A percentile compares a stretch with the other conserved stretches of the same genome.
Conservation (phyloP, 2,329 filamentous ascomycete species). For the Ceratocystis variospora region DNA sequence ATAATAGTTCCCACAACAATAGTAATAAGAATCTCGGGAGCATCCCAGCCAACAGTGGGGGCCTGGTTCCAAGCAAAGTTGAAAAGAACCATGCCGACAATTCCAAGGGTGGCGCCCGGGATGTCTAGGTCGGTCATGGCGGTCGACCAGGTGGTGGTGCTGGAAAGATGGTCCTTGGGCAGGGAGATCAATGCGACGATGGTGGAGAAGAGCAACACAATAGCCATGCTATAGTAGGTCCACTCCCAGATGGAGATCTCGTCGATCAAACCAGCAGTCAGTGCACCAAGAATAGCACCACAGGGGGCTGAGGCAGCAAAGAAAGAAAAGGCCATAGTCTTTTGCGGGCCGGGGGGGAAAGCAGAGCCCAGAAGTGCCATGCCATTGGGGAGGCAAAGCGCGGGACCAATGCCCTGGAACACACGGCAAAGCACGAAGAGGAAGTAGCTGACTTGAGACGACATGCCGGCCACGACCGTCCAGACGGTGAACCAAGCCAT, state of each 20-base stretch:
- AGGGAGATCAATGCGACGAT: constrained; percentile 27
- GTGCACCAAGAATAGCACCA: constrained; percentile 32
- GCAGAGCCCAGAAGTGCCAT: constrained; percentile 46
- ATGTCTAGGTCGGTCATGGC: constrained; percentile 27
- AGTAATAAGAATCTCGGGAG: constrained; percentile 41
- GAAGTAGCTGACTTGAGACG: constrained; percentile 34
- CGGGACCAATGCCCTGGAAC: constrained; percentile 48
- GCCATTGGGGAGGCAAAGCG: constrained; percentile 49
- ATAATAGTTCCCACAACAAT: constrained; percentile 45
- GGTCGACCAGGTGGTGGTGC: background rate
- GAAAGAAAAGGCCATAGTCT: constrained; percentile 45
- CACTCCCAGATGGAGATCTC: constrained; percentile 35
- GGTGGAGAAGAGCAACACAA: constrained; percentile 25
- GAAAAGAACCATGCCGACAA: constrained; percentile 44
- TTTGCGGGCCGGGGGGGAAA: constrained; percentile 42
- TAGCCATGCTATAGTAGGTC: constrained; percentile 32
- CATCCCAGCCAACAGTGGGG: constrained; percentile 43
- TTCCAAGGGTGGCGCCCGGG: constrained; percentile 32
- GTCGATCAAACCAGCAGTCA: constrained; percentile 31
- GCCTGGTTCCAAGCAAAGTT: constrained; percentile 58
- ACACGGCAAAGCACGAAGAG: constrained; percentile 30
- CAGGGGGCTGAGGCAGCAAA: constrained; percentile 35
- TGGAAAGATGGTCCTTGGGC: constrained; percentile 21
- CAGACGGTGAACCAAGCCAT: constrained; percentile 42
- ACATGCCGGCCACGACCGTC: constrained; percentile 35